Evolutionary conservation across 148 eudicot genomes (phyloP).

Genomic region (Agrostemma githago): DNA sequence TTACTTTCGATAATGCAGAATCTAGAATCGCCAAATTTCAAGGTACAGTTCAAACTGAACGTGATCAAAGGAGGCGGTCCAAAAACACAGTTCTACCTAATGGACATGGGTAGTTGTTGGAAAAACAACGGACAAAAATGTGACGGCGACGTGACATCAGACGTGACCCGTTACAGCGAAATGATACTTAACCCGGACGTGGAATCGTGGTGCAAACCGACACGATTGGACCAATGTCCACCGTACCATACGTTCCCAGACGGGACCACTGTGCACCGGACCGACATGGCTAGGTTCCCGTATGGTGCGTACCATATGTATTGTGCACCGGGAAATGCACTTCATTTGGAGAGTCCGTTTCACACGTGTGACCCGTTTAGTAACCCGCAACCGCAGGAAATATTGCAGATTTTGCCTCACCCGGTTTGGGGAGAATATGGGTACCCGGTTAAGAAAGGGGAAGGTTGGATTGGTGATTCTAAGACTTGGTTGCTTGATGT

Average conservation of each 20-base stretch:
- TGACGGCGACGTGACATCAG: constrained; percentile 43
- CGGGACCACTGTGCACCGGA: constrained; percentile 36
- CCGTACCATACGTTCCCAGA: constrained; percentile 45
- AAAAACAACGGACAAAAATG: constrained; percentile 53
- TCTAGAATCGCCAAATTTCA: constrained; percentile 52
- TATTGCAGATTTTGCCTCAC: constrained; percentile 54
- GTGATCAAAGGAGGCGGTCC: constrained; percentile 45
- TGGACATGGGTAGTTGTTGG: constrained; percentile 72
- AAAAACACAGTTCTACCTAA: constrained; percentile 45
- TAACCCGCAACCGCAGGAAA: constrained; percentile 65
- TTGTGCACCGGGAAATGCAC: constrained; percentile 51
- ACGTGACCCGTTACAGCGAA: constrained; percentile 58
- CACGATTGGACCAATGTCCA: constrained; percentile 30
- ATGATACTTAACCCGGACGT: constrained; percentile 50
- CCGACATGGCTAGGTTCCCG: constrained; percentile 31
- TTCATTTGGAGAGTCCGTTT: constrained; percentile 25
- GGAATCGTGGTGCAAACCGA: constrained; percentile 28
- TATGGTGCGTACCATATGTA: constrained; percentile 47
- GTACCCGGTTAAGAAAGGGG: constrained; percentile 48
- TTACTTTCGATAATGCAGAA: constrained; percentile 21
- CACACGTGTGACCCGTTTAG: constrained; percentile 40
- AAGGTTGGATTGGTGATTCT: constrained; percentile 61
- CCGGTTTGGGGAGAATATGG: constrained; percentile 70
- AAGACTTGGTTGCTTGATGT: constrained; percentile 68
- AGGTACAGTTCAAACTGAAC: constrained; percentile 39